Conservation (phyloP, 2,329 filamentous ascomycete species). For the Penicillium polonicum region DNA sequence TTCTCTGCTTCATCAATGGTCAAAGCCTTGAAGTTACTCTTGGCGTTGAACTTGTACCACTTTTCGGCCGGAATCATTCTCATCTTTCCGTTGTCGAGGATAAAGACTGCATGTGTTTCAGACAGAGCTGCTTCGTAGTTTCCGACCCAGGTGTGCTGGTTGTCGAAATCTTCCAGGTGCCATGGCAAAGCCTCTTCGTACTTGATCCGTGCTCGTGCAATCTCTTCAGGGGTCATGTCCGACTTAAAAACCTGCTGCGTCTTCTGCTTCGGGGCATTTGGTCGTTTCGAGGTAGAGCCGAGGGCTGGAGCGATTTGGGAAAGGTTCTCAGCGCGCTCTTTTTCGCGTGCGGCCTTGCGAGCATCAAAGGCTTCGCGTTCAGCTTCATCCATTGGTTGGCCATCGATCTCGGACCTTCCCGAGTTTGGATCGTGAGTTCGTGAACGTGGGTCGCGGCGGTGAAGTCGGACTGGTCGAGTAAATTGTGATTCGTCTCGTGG, state of each 20-base stretch:
- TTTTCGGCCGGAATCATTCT: constrained; percentile 91
- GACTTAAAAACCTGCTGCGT: constrained; percentile 80
- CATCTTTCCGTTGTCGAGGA: constrained; percentile 70
- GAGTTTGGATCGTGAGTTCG: constrained; percentile 56
- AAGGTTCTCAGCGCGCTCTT: constrained; percentile 79
- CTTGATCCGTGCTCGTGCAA: constrained; percentile 62
- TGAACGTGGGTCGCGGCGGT: constrained; percentile 80
- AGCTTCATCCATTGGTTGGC: constrained; percentile 62
- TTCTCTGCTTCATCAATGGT: constrained; percentile 83
- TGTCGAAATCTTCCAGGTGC: constrained; percentile 95
- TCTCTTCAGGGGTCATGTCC: constrained; percentile 72
- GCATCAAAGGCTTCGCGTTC: constrained; percentile 60
- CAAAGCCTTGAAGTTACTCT: constrained; percentile 67
- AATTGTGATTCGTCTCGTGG: constrained; percentile 79
- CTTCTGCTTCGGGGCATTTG: constrained; percentile 68
- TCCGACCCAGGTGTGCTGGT: constrained; percentile 90
- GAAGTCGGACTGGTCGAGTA: constrained; percentile 80
- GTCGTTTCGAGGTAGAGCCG: constrained; percentile 67
- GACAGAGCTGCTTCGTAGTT: constrained; percentile 88
- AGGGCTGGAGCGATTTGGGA: constrained; percentile 88
- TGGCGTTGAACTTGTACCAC: constrained; percentile 70
- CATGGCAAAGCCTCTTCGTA: constrained; percentile 96
- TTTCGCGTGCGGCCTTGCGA: constrained; percentile 73
- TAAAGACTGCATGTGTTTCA: constrained; percentile 73
- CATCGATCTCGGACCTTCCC: constrained; percentile 37